phyloP scores from a whole-genome alignment of 352 stramenopile species.

The Phytophthora kernoviae region DNA sequence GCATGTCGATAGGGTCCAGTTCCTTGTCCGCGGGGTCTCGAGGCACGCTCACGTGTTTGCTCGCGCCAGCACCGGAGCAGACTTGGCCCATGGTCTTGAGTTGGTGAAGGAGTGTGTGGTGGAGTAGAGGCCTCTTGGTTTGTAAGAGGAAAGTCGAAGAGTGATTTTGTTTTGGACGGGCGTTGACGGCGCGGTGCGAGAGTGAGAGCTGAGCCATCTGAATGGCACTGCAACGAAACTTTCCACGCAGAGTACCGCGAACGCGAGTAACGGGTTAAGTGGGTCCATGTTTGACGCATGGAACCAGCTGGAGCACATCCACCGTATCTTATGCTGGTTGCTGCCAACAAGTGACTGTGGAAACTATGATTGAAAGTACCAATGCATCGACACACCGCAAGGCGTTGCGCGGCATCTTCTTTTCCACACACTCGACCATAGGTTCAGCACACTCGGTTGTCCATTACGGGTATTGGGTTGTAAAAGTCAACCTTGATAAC shows the following conservation, averaged over 20 bases:
- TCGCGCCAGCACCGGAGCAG: conserved; percentile 49
- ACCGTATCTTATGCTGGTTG: conserved; percentile 1
- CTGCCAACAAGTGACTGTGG: too few relatives aligned
- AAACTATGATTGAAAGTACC: too few relatives aligned
- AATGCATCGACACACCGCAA: too few relatives aligned
- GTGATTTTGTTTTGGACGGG: conserved; percentile 17
- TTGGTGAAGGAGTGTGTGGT: background rate
- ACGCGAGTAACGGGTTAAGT: conserved; percentile 29
- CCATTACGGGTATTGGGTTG: too few relatives aligned
- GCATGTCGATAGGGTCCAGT: conserved; percentile 23
- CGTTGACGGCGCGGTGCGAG: background rate
- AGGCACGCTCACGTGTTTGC: conserved; percentile 44
- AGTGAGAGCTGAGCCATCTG: background rate
- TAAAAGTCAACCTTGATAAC: too few relatives aligned
- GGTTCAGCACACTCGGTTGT: too few relatives aligned
- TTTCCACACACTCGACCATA: too few relatives aligned
- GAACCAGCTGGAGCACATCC: conserved; percentile 18
- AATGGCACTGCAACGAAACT: conserved; percentile 1
- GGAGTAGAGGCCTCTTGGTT: conserved; percentile 17
- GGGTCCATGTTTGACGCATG: background rate
- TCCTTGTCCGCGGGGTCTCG: conserved; percentile 36
- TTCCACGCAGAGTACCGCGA: conserved; percentile 8
- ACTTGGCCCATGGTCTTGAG: conserved; percentile 56
- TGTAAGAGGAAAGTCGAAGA: conserved; percentile 38
- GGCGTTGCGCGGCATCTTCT: too few relatives aligned